Conservation (phyloP, 2,329 filamentous ascomycete genomes). For the Colletotrichum cordylinicola region DNA sequence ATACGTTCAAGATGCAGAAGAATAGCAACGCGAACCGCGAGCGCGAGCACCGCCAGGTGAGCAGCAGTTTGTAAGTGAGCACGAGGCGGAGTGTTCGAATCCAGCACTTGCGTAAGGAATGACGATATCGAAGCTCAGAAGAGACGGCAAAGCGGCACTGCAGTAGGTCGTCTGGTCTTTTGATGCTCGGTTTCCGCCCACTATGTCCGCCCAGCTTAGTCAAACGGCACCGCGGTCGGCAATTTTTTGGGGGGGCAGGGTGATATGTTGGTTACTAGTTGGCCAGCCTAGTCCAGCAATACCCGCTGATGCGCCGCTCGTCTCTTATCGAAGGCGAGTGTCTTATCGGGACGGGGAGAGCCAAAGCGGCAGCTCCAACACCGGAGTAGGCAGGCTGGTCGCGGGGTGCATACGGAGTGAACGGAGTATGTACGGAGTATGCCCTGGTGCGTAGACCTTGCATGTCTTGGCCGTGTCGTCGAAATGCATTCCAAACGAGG, state of each 20-base stretch:
- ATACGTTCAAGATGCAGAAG: neutral
- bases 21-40: neutral
- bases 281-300: neutral
- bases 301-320: neutral
- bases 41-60: neutral
- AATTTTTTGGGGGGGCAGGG: neutral
- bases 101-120: neutral
- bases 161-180: neutral
- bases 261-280: neutral
- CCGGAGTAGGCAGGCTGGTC: neutral
- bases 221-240: neutral
- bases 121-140: neutral
- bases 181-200: neutral
- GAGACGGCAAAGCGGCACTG: slow-evolving; percentile 2
- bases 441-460: neutral
- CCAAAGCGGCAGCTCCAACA: slow-evolving; percentile 2
- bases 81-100: neutral
- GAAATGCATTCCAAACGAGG: neutral
- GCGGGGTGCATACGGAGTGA: neutral
- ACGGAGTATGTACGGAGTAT: neutral
- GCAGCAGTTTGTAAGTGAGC: neutral
- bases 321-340: neutral
- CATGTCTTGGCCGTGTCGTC: neutral
- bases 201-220: neutral
- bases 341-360: slow-evolving; percentile 7